Percentiles rank a stretch among this genome's conserved stretches.
phyloP scores from a whole-genome alignment of 108 stramenopile genomes.

The Cyclotella kingstonii region DNA sequence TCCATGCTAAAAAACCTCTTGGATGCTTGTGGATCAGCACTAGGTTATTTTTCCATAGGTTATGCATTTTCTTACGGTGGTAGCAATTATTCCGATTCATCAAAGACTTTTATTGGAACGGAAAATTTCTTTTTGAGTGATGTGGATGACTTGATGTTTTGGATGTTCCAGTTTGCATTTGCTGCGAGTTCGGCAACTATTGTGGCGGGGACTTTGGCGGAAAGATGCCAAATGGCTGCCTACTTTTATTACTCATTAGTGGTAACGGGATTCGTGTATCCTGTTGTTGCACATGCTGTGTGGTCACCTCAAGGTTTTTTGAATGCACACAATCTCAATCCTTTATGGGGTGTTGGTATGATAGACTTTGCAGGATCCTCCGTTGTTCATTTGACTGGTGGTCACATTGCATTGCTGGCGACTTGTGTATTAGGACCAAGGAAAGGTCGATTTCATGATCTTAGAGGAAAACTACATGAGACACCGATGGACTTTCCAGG shows the following conservation, averaged over 20 bases:
- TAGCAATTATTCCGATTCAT: conserved; percentile 30
- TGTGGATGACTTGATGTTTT: conserved; percentile 43
- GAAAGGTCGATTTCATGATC: conserved; percentile 82
- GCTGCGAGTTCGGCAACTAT: conserved; percentile 87
- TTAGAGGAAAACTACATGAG: conserved; percentile 66
- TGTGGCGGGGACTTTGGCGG: conserved; percentile 91
- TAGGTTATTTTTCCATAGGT: conserved; percentile 81
- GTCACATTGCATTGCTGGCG: conserved; percentile 81
- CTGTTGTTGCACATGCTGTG: conserved; percentile 54
- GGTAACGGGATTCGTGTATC: conserved; percentile 62
- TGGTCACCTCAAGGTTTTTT: conserved; percentile 57
- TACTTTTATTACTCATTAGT: conserved; percentile 60
- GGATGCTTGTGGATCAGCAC: conserved; percentile 76
- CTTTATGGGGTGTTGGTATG: conserved; percentile 69
- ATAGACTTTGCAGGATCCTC: conserved; percentile 93
- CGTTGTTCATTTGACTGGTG: conserved; percentile 95
- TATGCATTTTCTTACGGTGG: conserved; percentile 83
- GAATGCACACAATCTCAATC: conserved; percentile 44
- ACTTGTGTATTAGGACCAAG: conserved; percentile 84
- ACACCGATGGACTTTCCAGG: conserved; percentile 61
- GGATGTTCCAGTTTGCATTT: conserved; percentile 88
- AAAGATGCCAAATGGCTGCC: conserved; percentile 76
- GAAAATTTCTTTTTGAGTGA: conserved; percentile 50
- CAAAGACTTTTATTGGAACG: conserved; percentile 63
- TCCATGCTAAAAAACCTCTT: conserved; percentile 87